Percentiles rank a stretch among this genome's conserved stretches.
phyloP scores from a whole-genome alignment of 2,329 filamentous ascomycete species.

The Colletotrichum sidae region DNA sequence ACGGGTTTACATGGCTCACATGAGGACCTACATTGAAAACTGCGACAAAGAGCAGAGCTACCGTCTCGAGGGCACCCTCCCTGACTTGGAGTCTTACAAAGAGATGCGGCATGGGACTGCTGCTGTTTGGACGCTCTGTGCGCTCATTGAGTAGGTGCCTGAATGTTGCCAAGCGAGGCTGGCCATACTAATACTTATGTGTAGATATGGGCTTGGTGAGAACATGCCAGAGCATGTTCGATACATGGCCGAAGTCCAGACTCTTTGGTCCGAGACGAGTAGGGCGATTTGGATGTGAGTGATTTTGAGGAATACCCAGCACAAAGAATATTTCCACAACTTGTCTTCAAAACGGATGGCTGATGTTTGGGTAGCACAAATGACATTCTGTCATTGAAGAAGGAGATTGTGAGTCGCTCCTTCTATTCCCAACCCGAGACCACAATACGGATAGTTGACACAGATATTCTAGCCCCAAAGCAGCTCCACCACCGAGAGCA shows the following conservation, averaged over 20 bases:
- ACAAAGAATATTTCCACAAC: not conserved
- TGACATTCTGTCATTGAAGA: conserved; percentile 47
- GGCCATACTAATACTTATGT: not conserved
- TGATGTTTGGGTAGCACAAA: conserved; percentile 39
- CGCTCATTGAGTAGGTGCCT: conserved; percentile 42
- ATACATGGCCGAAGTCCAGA: conserved; percentile 20
- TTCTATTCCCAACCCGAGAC: not conserved
- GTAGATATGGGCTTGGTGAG: conserved; percentile 21
- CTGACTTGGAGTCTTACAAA: conserved; percentile 45
- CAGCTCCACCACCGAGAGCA: conserved; percentile 39
- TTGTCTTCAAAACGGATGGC: not conserved
- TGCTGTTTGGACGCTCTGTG: conserved; percentile 42
- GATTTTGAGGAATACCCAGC: not conserved
- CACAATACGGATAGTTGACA: not conserved
- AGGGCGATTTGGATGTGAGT: conserved; percentile 40
- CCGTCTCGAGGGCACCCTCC: conserved; percentile 41
- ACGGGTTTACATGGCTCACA: conserved; percentile 37
- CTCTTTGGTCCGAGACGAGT: conserved; percentile 42
- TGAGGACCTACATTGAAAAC: conserved; percentile 41
- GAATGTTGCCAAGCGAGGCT: no score
- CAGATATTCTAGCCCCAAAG: conserved; percentile 8
- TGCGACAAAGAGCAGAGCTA: conserved; percentile 45
- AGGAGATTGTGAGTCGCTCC: conserved; percentile 42
- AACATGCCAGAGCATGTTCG: conserved; percentile 23
- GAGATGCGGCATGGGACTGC: conserved; percentile 44